Evolutionary conservation across 306 rosid species (phyloP).

Genomic region (Sechiopsis laciniata): DNA sequence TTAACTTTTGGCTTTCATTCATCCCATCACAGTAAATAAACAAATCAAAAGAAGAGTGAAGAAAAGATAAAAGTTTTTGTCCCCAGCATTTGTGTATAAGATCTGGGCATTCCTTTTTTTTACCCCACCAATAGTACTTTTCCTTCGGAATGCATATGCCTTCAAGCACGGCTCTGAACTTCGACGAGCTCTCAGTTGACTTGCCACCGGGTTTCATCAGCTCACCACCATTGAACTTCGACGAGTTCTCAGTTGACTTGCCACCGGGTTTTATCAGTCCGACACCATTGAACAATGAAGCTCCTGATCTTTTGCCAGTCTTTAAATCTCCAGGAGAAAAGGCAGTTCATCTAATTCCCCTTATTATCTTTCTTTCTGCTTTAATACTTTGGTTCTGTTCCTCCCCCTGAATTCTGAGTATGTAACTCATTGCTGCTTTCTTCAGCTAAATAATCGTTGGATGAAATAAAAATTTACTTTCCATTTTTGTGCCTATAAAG

Average conservation of each 20-base stretch:
- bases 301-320: constrained; percentile 42
- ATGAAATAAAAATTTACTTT: no score
- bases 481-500: no score
- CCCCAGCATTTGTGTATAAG: no score
- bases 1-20: no score
- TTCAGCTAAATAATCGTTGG: no score
- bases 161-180: constrained; percentile 32
- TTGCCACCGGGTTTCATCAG: constrained; percentile 13
- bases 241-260: no score
- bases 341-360: constrained; percentile 61
- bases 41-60: no score
- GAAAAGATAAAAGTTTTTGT: no score
- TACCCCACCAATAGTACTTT: neutral
- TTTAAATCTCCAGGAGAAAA: constrained; percentile 37
- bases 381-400: constrained; percentile 74
- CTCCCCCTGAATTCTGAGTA: constrained; percentile 1
- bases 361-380: constrained; percentile 52
- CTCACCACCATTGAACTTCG: constrained; percentile 23
- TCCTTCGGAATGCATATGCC: constrained; percentile 34
- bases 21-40: no score
- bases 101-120: neutral
- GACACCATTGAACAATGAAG: constrained; percentile 16
- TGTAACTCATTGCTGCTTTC: no score
- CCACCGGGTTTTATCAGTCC: no score
- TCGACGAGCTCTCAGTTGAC: constrained; percentile 36